Base-by-base conservation (phyloP, 1,139 yeast genomes). In the Taphrina pruni region DNA sequence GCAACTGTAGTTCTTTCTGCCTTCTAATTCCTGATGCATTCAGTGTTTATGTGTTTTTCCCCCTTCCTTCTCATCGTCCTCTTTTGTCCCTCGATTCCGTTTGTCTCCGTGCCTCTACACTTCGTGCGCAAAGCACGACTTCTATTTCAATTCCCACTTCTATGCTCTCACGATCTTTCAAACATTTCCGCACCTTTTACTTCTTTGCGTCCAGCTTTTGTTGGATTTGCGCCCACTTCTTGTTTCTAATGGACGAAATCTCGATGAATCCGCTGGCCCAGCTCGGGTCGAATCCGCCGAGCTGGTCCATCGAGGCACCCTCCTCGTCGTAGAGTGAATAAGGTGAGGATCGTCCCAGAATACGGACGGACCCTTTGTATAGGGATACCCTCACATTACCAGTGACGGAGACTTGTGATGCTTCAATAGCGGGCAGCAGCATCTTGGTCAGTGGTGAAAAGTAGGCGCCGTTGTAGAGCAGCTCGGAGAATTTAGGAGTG, bases 371-470 rank as follows among this genome's bases (percentile, higher is more conserved):
- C 75, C 99, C 99, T 86, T 94, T 94, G 88, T 94, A 94, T 74
- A 90, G 88, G 79, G 93, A 85, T 73, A 93, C 88, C 84, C 98
- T 89, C 75, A 94, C 99, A 75, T 88, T 89, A 82, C 99, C 99
- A 79, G 94, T 94, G 76, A 94, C 98, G 69, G 96, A 89, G 76
- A 83, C 86, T 83, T 94, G 99, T 65, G 99, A 93, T 71, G 97
- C 97, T 72, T 85, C 86, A 76, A 94, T 94, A 92, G 92, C 89
- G 38, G 94, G 81, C 83, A 97, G 89, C 78, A 91, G 88, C 79
- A 88, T 94, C 81, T 94, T 98, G 81, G 97, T 91, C 84, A 94
- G 98, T 78, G 99, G 99, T 66, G 97, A 88, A 84, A 91, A 94
- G 85, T 93, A 94, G 85, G 93, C 87, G 81, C 99, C 99, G 80